phyloP scores from a whole-genome alignment of 73 alveolate genomes.

The Effrenium voratum region DNA sequence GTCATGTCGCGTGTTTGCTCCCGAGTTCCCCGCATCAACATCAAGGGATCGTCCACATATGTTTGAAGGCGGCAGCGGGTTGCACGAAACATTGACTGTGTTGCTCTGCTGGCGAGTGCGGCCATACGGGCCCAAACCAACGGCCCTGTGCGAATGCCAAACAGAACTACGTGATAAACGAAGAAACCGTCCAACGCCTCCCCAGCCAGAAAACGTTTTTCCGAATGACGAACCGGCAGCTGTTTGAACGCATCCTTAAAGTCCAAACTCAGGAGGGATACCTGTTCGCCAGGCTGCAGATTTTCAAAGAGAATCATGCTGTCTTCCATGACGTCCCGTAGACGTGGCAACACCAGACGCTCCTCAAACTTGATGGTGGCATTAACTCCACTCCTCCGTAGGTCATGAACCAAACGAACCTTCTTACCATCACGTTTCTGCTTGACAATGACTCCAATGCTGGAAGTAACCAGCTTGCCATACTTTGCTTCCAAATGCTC shows the following conservation, averaged over 20 bases:
- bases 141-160: constrained; percentile 22
- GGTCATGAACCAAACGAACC: constrained; percentile 17
- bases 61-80: not conserved
- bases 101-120: not conserved
- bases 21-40: not conserved
- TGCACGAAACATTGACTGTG: not conserved
- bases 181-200: not conserved
- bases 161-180: not conserved
- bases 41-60: constrained; percentile 40
- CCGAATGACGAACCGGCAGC: not conserved
- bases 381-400: not conserved
- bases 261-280: not conserved
- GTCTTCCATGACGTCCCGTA: not conserved
- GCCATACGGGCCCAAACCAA: constrained; percentile 8
- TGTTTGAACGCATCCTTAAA: constrained; percentile 29
- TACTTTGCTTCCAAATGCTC: not conserved
- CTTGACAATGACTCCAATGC: not conserved
- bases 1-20: not conserved
- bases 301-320: not conserved
- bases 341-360: not conserved
- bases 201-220: not conserved
- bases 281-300: not conserved
- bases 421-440: not conserved
- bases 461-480: not conserved
- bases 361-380: not conserved